Percentiles rank a stretch among this genome's conserved stretches.
Evolutionary conservation across 805 yeast genomes (phyloP).

Genomic region (Yamadazyma takamatsuzukensis): DNA sequence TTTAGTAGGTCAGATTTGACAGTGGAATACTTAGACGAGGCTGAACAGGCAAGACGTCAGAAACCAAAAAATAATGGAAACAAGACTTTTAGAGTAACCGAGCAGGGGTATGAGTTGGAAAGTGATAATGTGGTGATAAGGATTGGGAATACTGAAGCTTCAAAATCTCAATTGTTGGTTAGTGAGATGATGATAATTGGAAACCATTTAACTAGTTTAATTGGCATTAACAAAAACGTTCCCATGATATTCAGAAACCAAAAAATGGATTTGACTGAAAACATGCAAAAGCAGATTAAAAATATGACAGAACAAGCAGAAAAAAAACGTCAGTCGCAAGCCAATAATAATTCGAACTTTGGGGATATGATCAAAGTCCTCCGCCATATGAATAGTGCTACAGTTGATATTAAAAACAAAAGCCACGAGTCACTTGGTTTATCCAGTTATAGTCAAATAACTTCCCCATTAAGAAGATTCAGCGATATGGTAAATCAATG

Average conservation of each 20-base stretch:
- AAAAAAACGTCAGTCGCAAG: conserved; percentile 16
- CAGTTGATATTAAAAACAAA: conserved; percentile 40
- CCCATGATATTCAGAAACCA: conserved; percentile 51
- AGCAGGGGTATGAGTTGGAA: conserved; percentile 15
- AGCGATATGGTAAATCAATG: conserved; percentile 80
- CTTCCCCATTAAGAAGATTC: conserved; percentile 85
- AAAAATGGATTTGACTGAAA: conserved; percentile 22
- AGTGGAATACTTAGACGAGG: conserved; percentile 1
- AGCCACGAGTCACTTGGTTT: conserved; percentile 66
- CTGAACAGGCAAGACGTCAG: no score
- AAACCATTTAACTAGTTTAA: conserved; percentile 56
- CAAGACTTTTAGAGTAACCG: conserved; percentile 2
- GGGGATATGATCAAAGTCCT: conserved; percentile 41
- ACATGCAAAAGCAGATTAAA: conserved; percentile 22
- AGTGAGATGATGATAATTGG: conserved; percentile 83
- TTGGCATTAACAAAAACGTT: conserved; percentile 39
- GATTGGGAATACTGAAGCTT: conserved; percentile 9
- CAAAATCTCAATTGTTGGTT: conserved; percentile 62
- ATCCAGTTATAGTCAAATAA: conserved; percentile 62
- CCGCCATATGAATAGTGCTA: conserved; percentile 51
- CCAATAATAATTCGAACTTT: conserved; percentile 18
- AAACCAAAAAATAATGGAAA: not conserved
- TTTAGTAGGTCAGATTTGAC: conserved; percentile 1
- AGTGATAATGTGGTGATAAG: conserved; percentile 12
- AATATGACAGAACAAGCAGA: no score